Base-by-base conservation (phyloP, 2,329 filamentous ascomycete species). In the Pseudogymnoascus sp. region DNA sequence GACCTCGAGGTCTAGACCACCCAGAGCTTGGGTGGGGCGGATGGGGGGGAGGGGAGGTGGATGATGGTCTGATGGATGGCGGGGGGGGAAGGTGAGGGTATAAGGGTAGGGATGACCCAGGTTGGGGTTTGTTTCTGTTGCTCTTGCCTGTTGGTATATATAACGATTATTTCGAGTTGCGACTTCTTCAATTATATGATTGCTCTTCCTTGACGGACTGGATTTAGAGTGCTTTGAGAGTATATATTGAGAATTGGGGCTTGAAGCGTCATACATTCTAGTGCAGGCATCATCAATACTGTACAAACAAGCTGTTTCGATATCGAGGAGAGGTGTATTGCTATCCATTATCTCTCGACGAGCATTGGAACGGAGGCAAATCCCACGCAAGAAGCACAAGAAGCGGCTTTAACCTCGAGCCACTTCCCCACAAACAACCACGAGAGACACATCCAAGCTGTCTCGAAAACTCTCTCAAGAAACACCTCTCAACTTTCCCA, bases 221-320 rank as follows among this genome's bases (percentile, higher is more conserved):
- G 43, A 54, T 30, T 50, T 50, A 50, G 43, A 50, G 43, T 30
- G n/a, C 30, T 18, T 50, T 50, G n/a, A 16, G 9, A 16, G 41
- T 47, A 18, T 30, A 54, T 32, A 54, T 14, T 54, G n/a, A 54
- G 28, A 47, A 14, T 16, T 32, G n/a, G n/a, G 4, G 28, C 8
- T 54, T 18, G 43, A 54, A 32, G 43, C 43, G 25, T 54, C 43
- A 54, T 54, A 54, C 28, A 54, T 54, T 54, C 43, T 32, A 14
- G 22, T 54, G 32, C 28, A 18, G 28, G 18, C 28, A 54, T 18
- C 43, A 54, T 54, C 4, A 5, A 54, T 54, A 32, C 28, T 4
- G 11, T 18, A 54, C 9, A 32, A 30, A 54, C 43, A 12, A 12
- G 28, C 43, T 3, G 32, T 54, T 54, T 54, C n/a, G 28, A 54